Conservation (phyloP, 1,284 basidiomycete genomes). For the Tylopilus sp. region DNA sequence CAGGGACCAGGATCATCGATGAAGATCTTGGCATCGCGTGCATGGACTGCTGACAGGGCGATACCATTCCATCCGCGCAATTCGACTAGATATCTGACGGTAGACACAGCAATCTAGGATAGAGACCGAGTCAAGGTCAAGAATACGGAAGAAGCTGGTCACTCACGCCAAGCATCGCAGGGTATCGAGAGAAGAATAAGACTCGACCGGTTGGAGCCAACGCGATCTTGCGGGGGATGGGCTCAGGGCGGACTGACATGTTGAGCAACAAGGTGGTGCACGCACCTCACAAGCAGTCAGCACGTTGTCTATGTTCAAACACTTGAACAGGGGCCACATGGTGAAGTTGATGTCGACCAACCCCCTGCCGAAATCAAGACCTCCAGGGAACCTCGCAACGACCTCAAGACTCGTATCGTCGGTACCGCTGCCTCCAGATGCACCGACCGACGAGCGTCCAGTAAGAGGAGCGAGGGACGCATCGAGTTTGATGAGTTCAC, state of each 20-base stretch:
- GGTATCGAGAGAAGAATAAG: slow-evolving; percentile 87
- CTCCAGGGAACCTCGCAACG: slow-evolving; percentile 80
- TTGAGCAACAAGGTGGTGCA: background rate
- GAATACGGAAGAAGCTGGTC: background rate
- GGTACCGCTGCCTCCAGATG: slow-evolving; percentile 45
- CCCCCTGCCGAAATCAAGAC: slow-evolving; percentile 78
- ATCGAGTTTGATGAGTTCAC: slow-evolving; percentile 79
- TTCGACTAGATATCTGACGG: slow-evolving; percentile 90
- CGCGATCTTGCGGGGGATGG: slow-evolving; percentile 60
- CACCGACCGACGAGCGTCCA: slow-evolving; percentile 15
- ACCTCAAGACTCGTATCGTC: slow-evolving; percentile 75
- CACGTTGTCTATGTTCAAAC: slow-evolving; percentile 91
- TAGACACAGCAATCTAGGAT: slow-evolving; percentile 73
- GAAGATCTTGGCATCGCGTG: slow-evolving; percentile 86
- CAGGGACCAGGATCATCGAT: slow-evolving; percentile 88
- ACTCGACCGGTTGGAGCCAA: slow-evolving; percentile 90
- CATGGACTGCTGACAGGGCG: slow-evolving; percentile 80
- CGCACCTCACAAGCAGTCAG: slow-evolving; percentile 87
- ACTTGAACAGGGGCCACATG: slow-evolving; percentile 97
- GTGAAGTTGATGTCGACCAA: slow-evolving; percentile 88
- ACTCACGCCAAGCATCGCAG: slow-evolving; percentile 81
- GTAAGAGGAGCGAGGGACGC: slow-evolving; percentile 43
- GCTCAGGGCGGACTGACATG: background rate
- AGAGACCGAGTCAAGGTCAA: slow-evolving; percentile 1
- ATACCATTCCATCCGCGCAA: slow-evolving; percentile 93